These are phyloP conservation scores for Kwoniella europaea DNA, from an alignment of 768 basidiomycete species.

Conservation along the genomic window DNA sequence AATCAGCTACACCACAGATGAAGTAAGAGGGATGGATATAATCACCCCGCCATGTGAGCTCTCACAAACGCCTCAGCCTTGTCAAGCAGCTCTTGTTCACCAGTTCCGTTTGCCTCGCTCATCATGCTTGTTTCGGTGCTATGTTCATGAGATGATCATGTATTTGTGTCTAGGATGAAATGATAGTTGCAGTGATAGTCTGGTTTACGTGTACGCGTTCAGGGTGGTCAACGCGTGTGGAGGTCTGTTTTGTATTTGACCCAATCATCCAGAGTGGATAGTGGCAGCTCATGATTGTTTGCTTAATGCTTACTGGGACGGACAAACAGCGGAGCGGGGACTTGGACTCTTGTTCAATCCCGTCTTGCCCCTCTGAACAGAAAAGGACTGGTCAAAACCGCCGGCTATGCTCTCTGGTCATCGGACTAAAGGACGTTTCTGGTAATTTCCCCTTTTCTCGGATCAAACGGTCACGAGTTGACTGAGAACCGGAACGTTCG, in stretches of 20 bases:
- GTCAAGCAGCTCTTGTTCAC: constrained; percentile 22
- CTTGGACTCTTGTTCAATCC: background rate
- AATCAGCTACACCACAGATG: background rate
- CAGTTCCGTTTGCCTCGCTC: background rate
- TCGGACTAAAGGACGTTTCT: background rate
- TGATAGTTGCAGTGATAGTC: too few species aligned
- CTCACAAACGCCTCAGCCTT: constrained; percentile 53
- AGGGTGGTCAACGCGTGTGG: background rate
- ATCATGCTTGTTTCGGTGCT: too few species aligned
- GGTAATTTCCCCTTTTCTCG: background rate
- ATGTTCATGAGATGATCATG: too few species aligned
- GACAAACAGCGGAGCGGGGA: too few species aligned
- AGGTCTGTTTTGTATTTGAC: background rate
- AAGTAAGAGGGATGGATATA: background rate
- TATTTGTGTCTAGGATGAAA: too few species aligned
- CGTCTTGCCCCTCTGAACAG: background rate
- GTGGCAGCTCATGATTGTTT: too few species aligned
- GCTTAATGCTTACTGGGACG: too few species aligned
- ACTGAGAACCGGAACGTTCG: background rate
- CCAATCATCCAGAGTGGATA: background rate
- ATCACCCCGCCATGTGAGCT: constrained; percentile 50
- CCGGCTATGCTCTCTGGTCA: background rate
- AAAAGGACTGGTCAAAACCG: background rate
- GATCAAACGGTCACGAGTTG: background rate
- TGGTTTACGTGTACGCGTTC: background rate